Evolutionary conservation across 2,329 filamentous ascomycete genomes (phyloP), one percentile per base, ranked within the genome.

Genomic region (Phialophora verrucosa): DNA sequence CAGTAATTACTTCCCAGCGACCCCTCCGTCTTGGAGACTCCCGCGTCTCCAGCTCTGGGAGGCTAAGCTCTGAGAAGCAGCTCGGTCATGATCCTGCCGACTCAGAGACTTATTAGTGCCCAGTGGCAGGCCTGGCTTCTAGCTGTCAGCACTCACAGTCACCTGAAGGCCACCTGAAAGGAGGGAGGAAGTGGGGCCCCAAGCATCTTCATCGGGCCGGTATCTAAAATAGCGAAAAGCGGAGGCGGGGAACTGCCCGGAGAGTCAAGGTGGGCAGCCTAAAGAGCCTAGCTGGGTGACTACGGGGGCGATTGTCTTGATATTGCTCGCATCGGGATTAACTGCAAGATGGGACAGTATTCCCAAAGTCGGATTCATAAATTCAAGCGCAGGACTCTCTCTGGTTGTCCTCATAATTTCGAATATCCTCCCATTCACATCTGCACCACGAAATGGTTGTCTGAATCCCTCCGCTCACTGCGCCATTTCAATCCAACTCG

Each of bases 401-500:
- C 7, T 6, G 11, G 38, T 7, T 44, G 17, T 44, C 38, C 6
- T 44, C 38, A n/a, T 7, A 5, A 42, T n/a, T 7, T 44, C 38
- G 7, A 8, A 8, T 8, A 3, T 4, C 6, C 8, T 23, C 10
- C 11, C 10, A 12, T 51, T 23, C 49, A 51, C 49, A 11, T 20
- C 17, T 8, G 44, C 20, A 12, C 32, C 10, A 10, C 11, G 32
- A 35, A 3, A 35, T 12, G 32, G 10, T 10, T 35, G 32, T 35
- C 10, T 4, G 10, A 35, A 35, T 35, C 32, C 32, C 32, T 12
- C 32, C 4, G 38, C 38, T 7, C 38, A 44, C 38, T 17, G 14
- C n/a, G 14, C 2, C 38, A 7, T 2, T 4, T 68, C 59, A 70
- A 59, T 66, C 65, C 68, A 70, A 55, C 20, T 60, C 56, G 1